A percentile compares a stretch with the other conserved stretches of the same genome.
Evolutionary conservation across 768 basidiomycete genomes (phyloP).

Genomic region (Cyclocybe cylindracea): DNA sequence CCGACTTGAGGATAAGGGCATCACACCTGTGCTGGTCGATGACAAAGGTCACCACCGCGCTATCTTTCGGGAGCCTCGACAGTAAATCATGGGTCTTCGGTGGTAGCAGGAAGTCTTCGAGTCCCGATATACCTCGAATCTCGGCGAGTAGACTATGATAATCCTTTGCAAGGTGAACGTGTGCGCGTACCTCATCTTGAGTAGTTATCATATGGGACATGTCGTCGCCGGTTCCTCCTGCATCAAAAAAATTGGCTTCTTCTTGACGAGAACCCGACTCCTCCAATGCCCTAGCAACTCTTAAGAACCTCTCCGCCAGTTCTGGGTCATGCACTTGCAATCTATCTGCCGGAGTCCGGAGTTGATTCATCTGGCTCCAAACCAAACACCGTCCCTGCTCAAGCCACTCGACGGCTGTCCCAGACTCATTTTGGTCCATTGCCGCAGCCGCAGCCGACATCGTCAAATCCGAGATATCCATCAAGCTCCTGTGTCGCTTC

Average conservation of each 20-base stretch:
- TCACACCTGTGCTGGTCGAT: slow-evolving; percentile 30
- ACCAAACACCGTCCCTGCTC: slow-evolving; percentile 10
- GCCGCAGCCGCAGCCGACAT: too few species aligned
- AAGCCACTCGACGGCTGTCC: slow-evolving; percentile 8
- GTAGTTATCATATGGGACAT: too few species aligned
- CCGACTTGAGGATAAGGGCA: slow-evolving; percentile 30
- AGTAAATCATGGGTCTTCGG: slow-evolving; percentile 15
- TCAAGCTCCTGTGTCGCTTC: too few species aligned
- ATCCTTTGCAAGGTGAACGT: background rate
- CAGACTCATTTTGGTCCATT: background rate
- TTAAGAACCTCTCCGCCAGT: background rate
- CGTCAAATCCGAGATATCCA: too few species aligned
- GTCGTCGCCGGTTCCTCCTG: too few species aligned
- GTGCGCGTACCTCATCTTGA: background rate
- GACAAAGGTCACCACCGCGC: slow-evolving; percentile 31
- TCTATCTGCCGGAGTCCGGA: slow-evolving; percentile 3
- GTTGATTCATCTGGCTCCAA: slow-evolving; percentile 8
- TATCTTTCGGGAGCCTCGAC: slow-evolving; percentile 19
- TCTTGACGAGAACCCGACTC: too few species aligned
- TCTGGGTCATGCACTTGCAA: background rate
- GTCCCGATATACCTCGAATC: slow-evolving; percentile 17
- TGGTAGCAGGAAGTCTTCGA: slow-evolving; percentile 28
- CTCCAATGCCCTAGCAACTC: too few species aligned
- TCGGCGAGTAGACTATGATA: background rate
- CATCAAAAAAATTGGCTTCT: too few species aligned